Evolutionary conservation across 495 filamentous ascomycete species (phyloP), one percentile per base, ranked within the genome.

Genomic region (Penicillium soppii): DNA sequence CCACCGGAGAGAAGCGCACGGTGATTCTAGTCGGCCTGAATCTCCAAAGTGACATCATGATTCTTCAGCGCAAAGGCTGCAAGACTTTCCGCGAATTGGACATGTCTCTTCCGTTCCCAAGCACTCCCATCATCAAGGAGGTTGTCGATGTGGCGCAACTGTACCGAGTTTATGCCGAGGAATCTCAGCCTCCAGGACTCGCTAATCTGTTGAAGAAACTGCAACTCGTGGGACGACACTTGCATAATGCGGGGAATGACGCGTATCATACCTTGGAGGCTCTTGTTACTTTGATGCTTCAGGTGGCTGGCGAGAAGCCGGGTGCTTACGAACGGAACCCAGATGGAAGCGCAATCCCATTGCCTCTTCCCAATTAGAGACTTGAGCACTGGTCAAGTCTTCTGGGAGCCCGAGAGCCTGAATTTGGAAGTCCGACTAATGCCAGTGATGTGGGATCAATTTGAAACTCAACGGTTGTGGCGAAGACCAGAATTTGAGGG

Each of bases 191-290:
- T 3, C 73, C 75, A 17, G 79, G 76, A 2, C 79, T 98, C 13
- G 77, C 65, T 2, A 60, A 26, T 10, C 68, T 95, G n/a, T 77
- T 95, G 23, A 50, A 61, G 38, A 77, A 82, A n/a, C 63, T 95
- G 26, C 82, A 74, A 9, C 77, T 95, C 10, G 58, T 63, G 1
- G 79, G 69, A 5, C 78, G 76, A 70, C 70, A 91, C 56, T 71
- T 92, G 36, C 94, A 98, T 68, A 97, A 97, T 58, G 94, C 87
- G 33, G 84, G 94, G n/a, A 98, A 98, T 62, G 94, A 98, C 62
- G 94, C 94, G 4, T 82, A 81, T 5, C 95, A 89, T 65, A 92
- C 92, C 0, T 61, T 97, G 51, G 82, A 85, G 53, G 87, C 82
- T 22, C 77, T 96, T 75, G 63, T 97, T 9, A 78, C 70, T 10